Base-by-base conservation (phyloP, 306 rosid genomes). In the Erythrophleum fordii region DNA sequence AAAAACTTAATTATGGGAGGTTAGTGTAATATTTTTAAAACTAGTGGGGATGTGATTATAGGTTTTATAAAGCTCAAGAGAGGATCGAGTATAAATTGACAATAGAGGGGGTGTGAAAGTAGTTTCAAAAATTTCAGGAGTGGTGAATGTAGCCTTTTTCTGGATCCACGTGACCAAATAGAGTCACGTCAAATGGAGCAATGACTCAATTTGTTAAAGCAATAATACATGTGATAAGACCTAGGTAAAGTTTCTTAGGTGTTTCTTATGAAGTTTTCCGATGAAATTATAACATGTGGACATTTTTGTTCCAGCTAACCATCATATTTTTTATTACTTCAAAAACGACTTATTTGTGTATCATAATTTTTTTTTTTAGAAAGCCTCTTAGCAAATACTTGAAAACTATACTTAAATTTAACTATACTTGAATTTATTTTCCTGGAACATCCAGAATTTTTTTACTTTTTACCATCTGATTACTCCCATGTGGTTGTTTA, bases 401-500 rank as follows among this genome's bases (percentile, higher is more conserved):
- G n/a, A n/a, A n/a, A n/a, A n/a, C n/a, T n/a, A n/a, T n/a, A n/a
- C n/a, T n/a, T n/a, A n/a, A n/a, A n/a, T n/a, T n/a, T n/a, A n/a
- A n/a, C n/a, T n/a, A n/a, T n/a, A n/a, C n/a, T n/a, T n/a, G n/a
- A n/a, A n/a, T n/a, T n/a, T n/a, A n/a, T n/a, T 37, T 37, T 37
- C 42, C 42, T 37, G 0, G 6, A 7, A 37, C 42, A 37, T 37
- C 42, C 65, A 46, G 56, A 68, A 46, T 53, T 60, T 82, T 16
- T 67, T 5, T 17, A 59, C 39, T 60, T 82, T 16, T 67, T 5
- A 34, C 65, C 6, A 59, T 20, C 55, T 41, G 49, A 46, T 73
- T 45, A 34, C 44, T 83, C 44, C 55, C 61, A 25, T 70, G 16
- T 35, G 26, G n/a, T n/a, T n/a, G n/a, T n/a, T n/a, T n/a, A n/a